Conservation (phyloP, 257 asterid genomes). For the Salvia splendens region DNA sequence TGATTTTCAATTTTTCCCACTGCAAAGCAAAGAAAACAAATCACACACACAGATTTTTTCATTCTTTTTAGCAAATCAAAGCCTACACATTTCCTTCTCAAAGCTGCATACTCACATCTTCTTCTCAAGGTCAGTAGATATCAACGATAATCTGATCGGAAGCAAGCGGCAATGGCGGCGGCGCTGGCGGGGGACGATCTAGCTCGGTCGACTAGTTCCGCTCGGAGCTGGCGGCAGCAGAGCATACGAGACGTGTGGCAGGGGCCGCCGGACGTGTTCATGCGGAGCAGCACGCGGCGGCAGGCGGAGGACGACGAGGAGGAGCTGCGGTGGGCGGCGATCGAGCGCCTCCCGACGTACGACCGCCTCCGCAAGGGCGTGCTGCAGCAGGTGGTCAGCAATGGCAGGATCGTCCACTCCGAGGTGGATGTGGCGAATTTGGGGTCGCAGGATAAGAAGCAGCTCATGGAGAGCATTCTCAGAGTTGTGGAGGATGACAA, state of each 20-base stretch:
- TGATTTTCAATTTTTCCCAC: constrained; percentile 18
- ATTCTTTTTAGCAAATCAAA: background rate
- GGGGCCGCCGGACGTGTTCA: constrained; percentile 59
- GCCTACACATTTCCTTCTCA: background rate
- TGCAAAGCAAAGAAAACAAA: background rate
- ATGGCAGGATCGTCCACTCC: constrained; percentile 47
- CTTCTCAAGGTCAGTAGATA: background rate
- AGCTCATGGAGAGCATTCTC: constrained; percentile 62
- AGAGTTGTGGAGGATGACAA: constrained; percentile 76
- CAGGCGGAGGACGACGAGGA: constrained; percentile 67
- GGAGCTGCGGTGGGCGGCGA: constrained; percentile 91
- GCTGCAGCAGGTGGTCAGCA: constrained; percentile 59
- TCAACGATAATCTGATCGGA: background rate
- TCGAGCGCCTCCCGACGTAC: constrained; percentile 78
- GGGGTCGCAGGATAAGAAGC: constrained; percentile 65
- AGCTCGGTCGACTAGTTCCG: constrained; percentile 47
- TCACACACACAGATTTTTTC: constrained; percentile 17
- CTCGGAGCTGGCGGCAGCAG: constrained; percentile 63
- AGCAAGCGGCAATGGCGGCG: constrained; percentile 40
- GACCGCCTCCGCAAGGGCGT: constrained; percentile 72
- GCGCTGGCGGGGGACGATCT: constrained; percentile 59
- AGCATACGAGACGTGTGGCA: constrained; percentile 75
- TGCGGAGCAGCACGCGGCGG: constrained; percentile 60
- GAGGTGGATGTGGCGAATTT: constrained; percentile 66
- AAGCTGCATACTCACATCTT: too few species aligned